A percentile compares a stretch with the other conserved stretches of the same genome.
Evolutionary conservation across 1,284 basidiomycete genomes (phyloP).

Genomic region (Omphalotus olearius): DNA sequence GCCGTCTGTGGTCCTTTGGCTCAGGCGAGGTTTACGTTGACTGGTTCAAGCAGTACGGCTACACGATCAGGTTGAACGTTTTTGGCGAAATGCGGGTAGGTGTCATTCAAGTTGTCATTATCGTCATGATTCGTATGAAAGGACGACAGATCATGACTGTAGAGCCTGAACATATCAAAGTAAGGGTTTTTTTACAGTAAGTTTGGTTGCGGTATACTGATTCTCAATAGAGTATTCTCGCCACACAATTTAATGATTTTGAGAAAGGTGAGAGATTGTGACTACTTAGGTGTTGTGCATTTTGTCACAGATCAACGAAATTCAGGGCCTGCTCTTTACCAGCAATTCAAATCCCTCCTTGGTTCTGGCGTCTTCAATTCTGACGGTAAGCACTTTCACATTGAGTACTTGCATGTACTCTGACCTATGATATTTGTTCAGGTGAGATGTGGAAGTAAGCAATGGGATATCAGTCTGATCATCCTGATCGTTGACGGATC

Average conservation of each 20-base stretch:
- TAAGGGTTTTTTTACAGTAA: not conserved
- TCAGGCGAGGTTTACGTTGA: slow-evolving; percentile 12
- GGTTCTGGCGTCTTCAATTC: slow-evolving; percentile 40
- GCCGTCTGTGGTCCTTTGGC: not conserved
- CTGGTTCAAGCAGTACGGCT: slow-evolving; percentile 13
- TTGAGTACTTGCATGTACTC: slow-evolving; percentile 4
- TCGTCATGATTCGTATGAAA: not conserved
- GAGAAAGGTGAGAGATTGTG: slow-evolving; percentile 32
- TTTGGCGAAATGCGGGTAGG: slow-evolving; percentile 13
- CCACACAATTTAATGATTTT: slow-evolving; percentile 36
- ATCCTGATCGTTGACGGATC: not conserved
- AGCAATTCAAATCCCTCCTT: slow-evolving; percentile 31
- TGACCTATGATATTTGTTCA: slow-evolving; percentile 8
- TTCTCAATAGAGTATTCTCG: slow-evolving; percentile 26
- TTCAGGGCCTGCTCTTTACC: slow-evolving; percentile 8
- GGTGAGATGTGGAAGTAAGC: slow-evolving; percentile 35
- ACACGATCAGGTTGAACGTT: slow-evolving; percentile 7
- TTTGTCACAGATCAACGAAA: not conserved
- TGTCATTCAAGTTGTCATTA: slow-evolving; percentile 1
- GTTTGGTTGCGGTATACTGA: not conserved
- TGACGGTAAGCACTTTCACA: slow-evolving; percentile 25
- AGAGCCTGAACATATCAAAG: slow-evolving; percentile 17
- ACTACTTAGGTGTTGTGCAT: not conserved
- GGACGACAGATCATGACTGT: slow-evolving; percentile 11
- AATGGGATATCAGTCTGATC: not conserved